These are phyloP conservation scores for Turnera subulata DNA, from an alignment of 345 rosid species.

Conservation along the genomic window DNA sequence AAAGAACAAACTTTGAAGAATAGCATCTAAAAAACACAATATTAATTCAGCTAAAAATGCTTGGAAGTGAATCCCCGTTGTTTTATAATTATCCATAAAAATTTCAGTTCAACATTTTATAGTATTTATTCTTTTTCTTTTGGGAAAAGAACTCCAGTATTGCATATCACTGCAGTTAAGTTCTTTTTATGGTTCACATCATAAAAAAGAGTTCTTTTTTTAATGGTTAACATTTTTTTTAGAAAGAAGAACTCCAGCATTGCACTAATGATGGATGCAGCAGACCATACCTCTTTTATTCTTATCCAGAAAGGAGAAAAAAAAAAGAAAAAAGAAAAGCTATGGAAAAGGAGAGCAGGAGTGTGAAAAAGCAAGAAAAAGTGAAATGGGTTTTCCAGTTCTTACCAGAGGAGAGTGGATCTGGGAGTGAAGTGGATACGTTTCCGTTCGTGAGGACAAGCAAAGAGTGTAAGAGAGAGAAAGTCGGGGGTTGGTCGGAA, in stretches of 20 bases:
- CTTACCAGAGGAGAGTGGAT: neutral
- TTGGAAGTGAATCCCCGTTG: no score
- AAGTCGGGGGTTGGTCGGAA: slow-evolving; percentile 27
- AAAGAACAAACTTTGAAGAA: no score
- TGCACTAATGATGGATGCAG: neutral
- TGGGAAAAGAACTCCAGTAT: no score
- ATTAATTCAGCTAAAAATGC: no score
- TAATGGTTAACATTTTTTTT: no score
- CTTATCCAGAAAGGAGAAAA: neutral
- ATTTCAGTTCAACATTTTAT: no score
- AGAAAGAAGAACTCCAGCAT: neutral
- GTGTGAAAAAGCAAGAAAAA: neutral
- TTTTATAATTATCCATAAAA: no score
- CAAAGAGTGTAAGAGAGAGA: no score
- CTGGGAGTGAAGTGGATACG: neutral
- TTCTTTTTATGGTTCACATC: neutral
- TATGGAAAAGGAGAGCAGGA: neutral
- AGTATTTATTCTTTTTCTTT: no score
- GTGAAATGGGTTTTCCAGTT: neutral
- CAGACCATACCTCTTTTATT: neutral
- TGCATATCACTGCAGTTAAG: no score
- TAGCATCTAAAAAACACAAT: no score
- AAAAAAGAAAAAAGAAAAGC: neutral
- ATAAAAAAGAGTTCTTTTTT: no score
- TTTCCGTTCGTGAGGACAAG: neutral